Conservation (phyloP, 2,329 filamentous ascomycete genomes). For the Fusarium armeniacum region DNA sequence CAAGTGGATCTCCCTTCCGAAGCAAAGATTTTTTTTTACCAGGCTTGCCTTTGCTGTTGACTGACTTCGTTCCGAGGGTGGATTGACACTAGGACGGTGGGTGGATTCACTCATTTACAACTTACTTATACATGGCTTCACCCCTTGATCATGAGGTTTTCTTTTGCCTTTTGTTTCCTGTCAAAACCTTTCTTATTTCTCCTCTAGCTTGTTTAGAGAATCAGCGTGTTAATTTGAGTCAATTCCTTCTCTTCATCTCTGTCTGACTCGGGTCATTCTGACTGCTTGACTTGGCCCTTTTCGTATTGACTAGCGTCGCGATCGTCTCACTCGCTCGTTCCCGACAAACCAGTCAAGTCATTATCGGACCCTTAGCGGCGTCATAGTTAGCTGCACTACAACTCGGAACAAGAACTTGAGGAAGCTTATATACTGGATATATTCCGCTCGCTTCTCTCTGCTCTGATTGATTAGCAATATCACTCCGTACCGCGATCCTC, state of each 20-base stretch:
- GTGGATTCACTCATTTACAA: conserved; percentile 17
- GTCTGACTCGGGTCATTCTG: conserved; percentile 1
- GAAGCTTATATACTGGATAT: conserved; percentile 13
- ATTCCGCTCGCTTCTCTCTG: conserved; percentile 8
- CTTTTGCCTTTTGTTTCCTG: background rate
- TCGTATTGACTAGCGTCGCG: conserved; percentile 35
- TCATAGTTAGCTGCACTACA: conserved; percentile 41
- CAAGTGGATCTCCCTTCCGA: conserved; percentile 25
- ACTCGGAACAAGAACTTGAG: conserved; percentile 10
- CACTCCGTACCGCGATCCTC: background rate
- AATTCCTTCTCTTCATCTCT: conserved; percentile 2
- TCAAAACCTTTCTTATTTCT: background rate
- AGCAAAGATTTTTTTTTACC: conserved; percentile 32
- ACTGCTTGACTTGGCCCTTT: conserved; percentile 25
- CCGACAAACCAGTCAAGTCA: conserved; percentile 13
- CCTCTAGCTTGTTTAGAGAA: conserved; percentile 1
- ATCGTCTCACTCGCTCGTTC: conserved; percentile 19
- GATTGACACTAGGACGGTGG: conserved; percentile 12
- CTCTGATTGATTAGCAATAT: background rate
- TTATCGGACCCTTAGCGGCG: conserved; percentile 41
- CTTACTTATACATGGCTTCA: conserved; percentile 42
- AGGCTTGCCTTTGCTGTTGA: conserved; percentile 28
- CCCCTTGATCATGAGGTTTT: conserved; percentile 28
- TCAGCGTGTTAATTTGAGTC: conserved; percentile 15
- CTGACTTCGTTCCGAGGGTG: conserved; percentile 22